These are phyloP conservation scores for Globisporangium ultimum DNA, from an alignment of 352 stramenopile genomes.

Conservation along the genomic window DNA sequence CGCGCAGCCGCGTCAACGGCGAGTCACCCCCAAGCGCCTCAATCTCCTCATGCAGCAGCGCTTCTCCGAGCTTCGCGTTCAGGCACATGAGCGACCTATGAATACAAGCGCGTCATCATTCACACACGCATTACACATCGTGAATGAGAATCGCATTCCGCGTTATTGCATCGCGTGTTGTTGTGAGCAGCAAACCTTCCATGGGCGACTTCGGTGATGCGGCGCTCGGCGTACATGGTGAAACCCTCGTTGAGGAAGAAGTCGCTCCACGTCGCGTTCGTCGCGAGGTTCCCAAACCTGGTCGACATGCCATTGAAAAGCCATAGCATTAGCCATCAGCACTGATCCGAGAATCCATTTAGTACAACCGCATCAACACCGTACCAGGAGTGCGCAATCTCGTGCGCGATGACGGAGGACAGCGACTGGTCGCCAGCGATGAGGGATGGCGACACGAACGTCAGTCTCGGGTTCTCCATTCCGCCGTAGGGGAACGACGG, in stretches of 20 bases:
- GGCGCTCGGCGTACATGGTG: constrained; percentile 82
- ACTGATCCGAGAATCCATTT: too few relatives aligned
- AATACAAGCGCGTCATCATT: not conserved
- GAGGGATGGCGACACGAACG: constrained; percentile 78
- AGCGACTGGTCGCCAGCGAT: constrained; percentile 79
- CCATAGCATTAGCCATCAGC: too few relatives aligned
- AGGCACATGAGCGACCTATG: constrained; percentile 59
- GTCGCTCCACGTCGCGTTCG: constrained; percentile 82
- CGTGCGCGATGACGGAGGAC: constrained; percentile 72
- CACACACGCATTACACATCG: not conserved
- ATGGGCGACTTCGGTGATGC: constrained; percentile 62
- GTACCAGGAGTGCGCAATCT: constrained; percentile 82
- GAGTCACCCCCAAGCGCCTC: constrained; percentile 60
- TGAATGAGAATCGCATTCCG: not conserved
- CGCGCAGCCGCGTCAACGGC: constrained; percentile 63
- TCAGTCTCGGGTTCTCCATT: constrained; percentile 96
- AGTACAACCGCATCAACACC: not conserved
- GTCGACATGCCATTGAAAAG: not conserved
- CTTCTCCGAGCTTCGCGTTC: constrained; percentile 69
- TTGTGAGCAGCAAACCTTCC: constrained; percentile 37
- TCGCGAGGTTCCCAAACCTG: constrained; percentile 82
- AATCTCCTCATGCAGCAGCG: constrained; percentile 65
- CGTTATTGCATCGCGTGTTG: not conserved
- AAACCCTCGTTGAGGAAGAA: constrained; percentile 90
- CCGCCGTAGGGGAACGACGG: constrained; percentile 95